A percentile compares a stretch with the other conserved stretches of the same genome.
phyloP scores from a whole-genome alignment of 164 flowering plant species.

The Vitis amurensis region DNA sequence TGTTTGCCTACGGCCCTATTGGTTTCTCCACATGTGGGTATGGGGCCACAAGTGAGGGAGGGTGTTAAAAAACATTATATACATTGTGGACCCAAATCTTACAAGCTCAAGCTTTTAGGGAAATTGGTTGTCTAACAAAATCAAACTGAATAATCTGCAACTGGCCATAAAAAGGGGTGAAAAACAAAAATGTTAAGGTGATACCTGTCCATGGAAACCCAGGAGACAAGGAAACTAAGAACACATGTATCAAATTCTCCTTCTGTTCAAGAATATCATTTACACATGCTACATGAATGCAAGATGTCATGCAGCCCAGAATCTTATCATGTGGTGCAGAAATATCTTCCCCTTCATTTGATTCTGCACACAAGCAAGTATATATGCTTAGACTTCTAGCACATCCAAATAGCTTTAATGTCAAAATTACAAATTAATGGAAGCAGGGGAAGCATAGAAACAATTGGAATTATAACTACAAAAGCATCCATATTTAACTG shows the following conservation, averaged over 20 bases:
- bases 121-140: no score
- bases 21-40: no score
- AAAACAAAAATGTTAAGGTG: conserved; percentile 7
- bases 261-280: conserved; percentile 59
- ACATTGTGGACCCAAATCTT: no score
- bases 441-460: no score
- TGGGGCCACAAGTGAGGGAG: no score
- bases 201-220: conserved; percentile 78
- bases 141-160: no score
- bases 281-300: conserved; percentile 56
- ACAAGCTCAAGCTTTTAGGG: no score
- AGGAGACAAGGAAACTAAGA: conserved; percentile 47
- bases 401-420: background rate
- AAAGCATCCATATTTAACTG: no score
- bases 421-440: no score
- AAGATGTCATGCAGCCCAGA: conserved; percentile 63
- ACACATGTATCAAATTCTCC: conserved; percentile 52
- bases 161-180: background rate
- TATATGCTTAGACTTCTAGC: conserved; percentile 3
- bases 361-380: conserved; percentile 32
- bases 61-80: no score
- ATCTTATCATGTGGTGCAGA: conserved; percentile 61
- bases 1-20: no score
- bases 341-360: conserved; percentile 45
- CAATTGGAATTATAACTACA: no score